phyloP scores from a whole-genome alignment of 2,329 filamentous ascomycete species.

The Phialocephala sp. region DNA sequence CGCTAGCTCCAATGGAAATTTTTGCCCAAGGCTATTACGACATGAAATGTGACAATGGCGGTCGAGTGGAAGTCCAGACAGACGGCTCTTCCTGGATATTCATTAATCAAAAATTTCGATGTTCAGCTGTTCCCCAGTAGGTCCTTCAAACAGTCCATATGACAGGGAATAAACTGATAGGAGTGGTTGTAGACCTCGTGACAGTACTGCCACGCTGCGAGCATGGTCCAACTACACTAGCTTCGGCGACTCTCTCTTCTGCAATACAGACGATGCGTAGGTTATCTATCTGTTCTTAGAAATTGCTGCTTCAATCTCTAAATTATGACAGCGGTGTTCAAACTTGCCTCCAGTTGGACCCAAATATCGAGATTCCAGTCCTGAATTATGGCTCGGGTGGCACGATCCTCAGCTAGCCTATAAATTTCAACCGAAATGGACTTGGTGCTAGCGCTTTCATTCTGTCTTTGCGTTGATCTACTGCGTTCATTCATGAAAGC shows the following conservation, averaged over 20 bases:
- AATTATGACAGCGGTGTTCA: not conserved
- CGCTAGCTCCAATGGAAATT: not conserved
- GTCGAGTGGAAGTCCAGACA: constrained; percentile 2
- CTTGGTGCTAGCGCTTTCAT: not conserved
- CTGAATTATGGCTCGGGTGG: constrained; percentile 6
- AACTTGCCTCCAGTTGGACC: constrained; percentile 16
- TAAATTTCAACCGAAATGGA: not conserved
- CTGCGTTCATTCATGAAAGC: not conserved
- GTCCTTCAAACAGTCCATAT: not conserved
- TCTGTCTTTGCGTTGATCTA: not conserved
- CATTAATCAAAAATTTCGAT: constrained; percentile 11
- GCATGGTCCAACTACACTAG: constrained; percentile 15
- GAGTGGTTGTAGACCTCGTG: not conserved
- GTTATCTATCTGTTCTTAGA: not conserved
- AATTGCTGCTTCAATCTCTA: not conserved
- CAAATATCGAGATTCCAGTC: constrained; percentile 9
- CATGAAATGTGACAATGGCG: constrained; percentile 12
- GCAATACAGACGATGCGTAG: constrained; percentile 17
- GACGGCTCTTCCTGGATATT: constrained; percentile 13
- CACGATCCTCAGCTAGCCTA: not conserved
- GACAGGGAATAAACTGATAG: not conserved
- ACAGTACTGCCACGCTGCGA: not conserved
- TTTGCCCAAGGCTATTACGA: constrained; percentile 1
- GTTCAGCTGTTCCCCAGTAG: not conserved
- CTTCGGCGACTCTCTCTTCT: constrained; percentile 8